Evolutionary conservation across 768 basidiomycete species (phyloP).

Genomic region (Rhodotorula graminis): DNA sequence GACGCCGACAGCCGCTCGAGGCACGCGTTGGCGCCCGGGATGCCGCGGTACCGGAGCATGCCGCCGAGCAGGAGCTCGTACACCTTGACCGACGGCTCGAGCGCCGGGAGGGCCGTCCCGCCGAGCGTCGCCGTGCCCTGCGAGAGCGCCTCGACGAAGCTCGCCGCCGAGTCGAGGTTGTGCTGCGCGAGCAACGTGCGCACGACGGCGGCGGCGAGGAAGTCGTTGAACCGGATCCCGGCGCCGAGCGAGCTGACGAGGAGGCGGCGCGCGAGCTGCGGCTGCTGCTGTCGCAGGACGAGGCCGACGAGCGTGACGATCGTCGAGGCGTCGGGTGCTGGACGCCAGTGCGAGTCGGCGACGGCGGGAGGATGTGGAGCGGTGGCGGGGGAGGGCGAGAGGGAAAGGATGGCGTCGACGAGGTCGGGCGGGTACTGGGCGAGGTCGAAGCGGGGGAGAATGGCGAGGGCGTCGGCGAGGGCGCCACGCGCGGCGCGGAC

Average conservation of each 20-base stretch:
- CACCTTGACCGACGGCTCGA: constrained; percentile 2
- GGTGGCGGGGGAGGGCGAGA: background rate
- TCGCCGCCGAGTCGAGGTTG: constrained; percentile 19
- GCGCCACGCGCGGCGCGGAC: constrained; percentile 10
- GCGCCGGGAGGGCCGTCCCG: background rate
- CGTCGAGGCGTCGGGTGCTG: constrained; percentile 22
- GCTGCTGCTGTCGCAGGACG: constrained; percentile 10
- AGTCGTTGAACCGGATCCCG: constrained; percentile 5
- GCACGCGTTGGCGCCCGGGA: constrained; percentile 11
- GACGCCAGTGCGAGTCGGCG: constrained; percentile 2
- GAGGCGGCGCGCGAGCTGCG: constrained; percentile 16
- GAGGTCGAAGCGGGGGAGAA: constrained; percentile 26
- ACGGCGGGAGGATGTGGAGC: too few species aligned
- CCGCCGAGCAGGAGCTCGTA: constrained; percentile 23
- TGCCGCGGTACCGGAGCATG: constrained; percentile 20
- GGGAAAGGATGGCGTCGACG: background rate
- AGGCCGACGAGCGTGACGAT: constrained; percentile 24
- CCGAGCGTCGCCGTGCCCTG: background rate
- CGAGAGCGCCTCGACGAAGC: constrained; percentile 14
- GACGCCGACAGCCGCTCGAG: constrained; percentile 1
- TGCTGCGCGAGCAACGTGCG: constrained; percentile 12
- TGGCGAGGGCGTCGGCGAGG: constrained; percentile 6
- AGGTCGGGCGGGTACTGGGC: background rate
- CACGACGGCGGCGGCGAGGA: constrained; percentile 17
- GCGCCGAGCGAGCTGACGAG: constrained; percentile 1